phyloP scores from a whole-genome alignment of 164 flowering plant genomes.

The Chimonanthus salicifolius region DNA sequence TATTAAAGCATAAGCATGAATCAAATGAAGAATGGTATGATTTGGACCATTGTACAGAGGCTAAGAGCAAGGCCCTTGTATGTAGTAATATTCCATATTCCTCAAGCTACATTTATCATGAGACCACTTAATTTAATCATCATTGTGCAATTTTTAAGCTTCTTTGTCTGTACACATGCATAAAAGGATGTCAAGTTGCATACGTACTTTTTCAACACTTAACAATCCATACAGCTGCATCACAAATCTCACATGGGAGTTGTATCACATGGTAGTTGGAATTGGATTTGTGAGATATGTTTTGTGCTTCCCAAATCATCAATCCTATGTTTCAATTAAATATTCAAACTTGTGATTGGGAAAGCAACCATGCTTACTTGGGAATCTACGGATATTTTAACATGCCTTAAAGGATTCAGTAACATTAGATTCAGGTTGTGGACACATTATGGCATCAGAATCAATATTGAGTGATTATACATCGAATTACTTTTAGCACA shows the following conservation, averaged over 20 bases:
- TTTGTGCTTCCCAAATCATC: background rate
- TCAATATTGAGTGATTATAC: too few species aligned
- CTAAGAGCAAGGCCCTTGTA: background rate
- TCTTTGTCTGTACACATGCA: too few species aligned
- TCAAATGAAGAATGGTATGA: background rate
- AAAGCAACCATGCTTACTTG: background rate
- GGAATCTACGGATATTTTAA: background rate
- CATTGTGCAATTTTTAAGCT: too few species aligned
- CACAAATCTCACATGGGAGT: too few species aligned
- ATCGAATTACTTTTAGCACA: too few species aligned
- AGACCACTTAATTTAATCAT: background rate
- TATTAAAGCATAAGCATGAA: background rate
- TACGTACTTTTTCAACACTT: too few species aligned
- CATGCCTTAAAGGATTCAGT: background rate
- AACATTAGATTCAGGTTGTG: background rate
- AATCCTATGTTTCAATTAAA: background rate
- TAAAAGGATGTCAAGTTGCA: too few species aligned
- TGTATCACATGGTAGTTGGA: background rate
- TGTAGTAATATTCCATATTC: background rate
- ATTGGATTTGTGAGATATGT: background rate
- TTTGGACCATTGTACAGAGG: background rate
- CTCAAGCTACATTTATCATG: background rate
- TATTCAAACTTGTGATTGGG: background rate
- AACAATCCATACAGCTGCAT: too few species aligned
- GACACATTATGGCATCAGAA: background rate